A percentile compares a stretch with the other conserved stretches of the same genome.
Conservation (phyloP, 257 asterid species). For the Solanum arcanum region DNA sequence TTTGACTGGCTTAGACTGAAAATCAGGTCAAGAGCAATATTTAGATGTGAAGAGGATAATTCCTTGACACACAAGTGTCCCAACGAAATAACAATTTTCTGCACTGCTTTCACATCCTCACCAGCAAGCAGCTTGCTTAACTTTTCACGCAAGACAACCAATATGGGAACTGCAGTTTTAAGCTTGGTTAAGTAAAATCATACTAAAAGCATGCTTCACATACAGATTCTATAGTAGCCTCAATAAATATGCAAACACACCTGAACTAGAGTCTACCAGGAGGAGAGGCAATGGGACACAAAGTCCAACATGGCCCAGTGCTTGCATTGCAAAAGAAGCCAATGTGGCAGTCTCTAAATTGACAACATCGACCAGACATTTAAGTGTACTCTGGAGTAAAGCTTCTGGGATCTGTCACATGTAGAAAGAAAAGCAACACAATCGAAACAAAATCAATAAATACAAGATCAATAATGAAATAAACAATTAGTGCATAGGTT, state of each 20-base stretch:
- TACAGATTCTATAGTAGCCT: not conserved
- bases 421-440: not conserved
- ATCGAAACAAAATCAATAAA: not conserved
- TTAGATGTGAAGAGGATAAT: slow-evolving; percentile 45
- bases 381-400: slow-evolving; percentile 59
- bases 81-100: slow-evolving; percentile 65
- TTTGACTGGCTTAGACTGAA: slow-evolving; percentile 83
- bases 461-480: not conserved
- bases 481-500: not conserved
- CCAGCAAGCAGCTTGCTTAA: slow-evolving; percentile 63
- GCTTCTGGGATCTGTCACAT: slow-evolving; percentile 54
- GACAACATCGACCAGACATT: slow-evolving; percentile 64
- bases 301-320: slow-evolving; percentile 94
- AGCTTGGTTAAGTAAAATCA: not conserved
- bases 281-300: slow-evolving; percentile 62
- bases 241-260: slow-evolving; percentile 24
- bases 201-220: not conserved
- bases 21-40: slow-evolving; percentile 69
- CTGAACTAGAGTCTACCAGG: slow-evolving; percentile 50
- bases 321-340: slow-evolving; percentile 89
- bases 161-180: slow-evolving; percentile 47
- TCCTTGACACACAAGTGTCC: slow-evolving; percentile 91
- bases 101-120: slow-evolving; percentile 89
- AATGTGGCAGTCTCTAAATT: slow-evolving; percentile 54
- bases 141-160: slow-evolving; percentile 48